phyloP scores from a whole-genome alignment of 2,329 filamentous ascomycete genomes.

The Setomelanomma holmii region DNA sequence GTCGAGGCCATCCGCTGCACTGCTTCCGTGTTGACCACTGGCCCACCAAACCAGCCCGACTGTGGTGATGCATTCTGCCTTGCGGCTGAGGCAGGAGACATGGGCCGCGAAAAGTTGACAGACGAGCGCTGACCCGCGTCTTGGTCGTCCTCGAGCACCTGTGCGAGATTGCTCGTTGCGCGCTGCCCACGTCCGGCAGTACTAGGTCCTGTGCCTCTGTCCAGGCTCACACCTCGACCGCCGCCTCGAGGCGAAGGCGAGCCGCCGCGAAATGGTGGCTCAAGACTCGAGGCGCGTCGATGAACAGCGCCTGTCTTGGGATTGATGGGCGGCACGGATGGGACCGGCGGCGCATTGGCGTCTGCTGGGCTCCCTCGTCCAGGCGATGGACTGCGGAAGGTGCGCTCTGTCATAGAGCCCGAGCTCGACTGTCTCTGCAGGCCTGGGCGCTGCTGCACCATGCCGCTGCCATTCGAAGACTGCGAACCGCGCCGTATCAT shows the following conservation, averaged over 20 bases:
- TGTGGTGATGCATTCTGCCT: slow-evolving; percentile 16
- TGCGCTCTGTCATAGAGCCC: slow-evolving; percentile 86
- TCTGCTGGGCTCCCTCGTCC: slow-evolving; percentile 37
- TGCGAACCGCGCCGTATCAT: slow-evolving; percentile 76
- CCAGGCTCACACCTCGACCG: slow-evolving; percentile 50
- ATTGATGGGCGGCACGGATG: slow-evolving; percentile 68
- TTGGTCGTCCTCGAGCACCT: slow-evolving; percentile 53
- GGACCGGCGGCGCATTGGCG: slow-evolving; percentile 74
- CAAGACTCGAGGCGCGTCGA: slow-evolving; percentile 57
- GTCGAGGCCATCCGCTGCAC: slow-evolving; percentile 37
- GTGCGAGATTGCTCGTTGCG: slow-evolving; percentile 45
- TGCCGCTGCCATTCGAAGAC: slow-evolving; percentile 68
- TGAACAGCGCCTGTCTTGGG: slow-evolving; percentile 35
- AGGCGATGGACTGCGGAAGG: slow-evolving; percentile 77
- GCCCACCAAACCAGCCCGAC: slow-evolving; percentile 49
- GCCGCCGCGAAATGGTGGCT: slow-evolving; percentile 56
- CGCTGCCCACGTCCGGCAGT: slow-evolving; percentile 33
- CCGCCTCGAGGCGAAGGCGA: slow-evolving; percentile 51
- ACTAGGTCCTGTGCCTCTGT: slow-evolving; percentile 38
- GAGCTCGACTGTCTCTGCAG: slow-evolving; percentile 65
- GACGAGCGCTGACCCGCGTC: slow-evolving; percentile 50
- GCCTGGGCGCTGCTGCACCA: slow-evolving; percentile 38
- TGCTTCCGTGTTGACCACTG: slow-evolving; percentile 41
- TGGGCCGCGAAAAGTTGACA: slow-evolving; percentile 64
- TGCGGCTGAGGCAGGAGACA: slow-evolving; percentile 46